phyloP scores from a whole-genome alignment of 345 rosid genomes.

The Sonneratia alba region DNA sequence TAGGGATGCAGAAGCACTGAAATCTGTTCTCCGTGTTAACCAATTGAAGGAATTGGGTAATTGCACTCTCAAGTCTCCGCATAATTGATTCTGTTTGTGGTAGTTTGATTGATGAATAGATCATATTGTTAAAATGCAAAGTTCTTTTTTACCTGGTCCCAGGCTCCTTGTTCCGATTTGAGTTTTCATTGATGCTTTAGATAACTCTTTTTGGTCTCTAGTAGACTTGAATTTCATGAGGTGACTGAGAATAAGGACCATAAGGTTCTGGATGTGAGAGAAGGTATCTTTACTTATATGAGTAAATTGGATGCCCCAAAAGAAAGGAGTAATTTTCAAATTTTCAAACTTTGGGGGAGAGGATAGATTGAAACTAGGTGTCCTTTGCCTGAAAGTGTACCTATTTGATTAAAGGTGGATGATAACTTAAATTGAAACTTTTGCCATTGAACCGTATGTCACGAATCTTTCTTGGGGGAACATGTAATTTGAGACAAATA shows the following conservation, averaged over 20 bases:
- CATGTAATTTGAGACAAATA: not conserved
- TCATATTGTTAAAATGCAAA: not conserved
- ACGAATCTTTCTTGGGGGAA: not conserved
- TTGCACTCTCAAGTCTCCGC: not conserved
- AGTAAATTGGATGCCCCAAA: not conserved
- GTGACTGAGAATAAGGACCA: not conserved
- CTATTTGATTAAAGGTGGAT: not conserved
- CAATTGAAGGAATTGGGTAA: constrained; percentile 86
- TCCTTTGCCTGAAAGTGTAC: not conserved
- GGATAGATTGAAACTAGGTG: not conserved
- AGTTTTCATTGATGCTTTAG: not conserved
- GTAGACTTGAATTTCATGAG: not conserved
- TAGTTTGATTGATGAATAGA: not conserved
- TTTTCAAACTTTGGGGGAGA: not conserved
- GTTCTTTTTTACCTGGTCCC: not conserved
- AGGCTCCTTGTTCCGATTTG: not conserved
- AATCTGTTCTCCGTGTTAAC: constrained; percentile 59
- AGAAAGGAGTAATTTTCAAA: not conserved
- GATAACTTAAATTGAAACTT: not conserved
- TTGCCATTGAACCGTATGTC: not conserved
- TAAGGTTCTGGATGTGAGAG: not conserved
- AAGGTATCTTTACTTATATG: not conserved
- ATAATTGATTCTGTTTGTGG: not conserved
- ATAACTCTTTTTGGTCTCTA: not conserved
- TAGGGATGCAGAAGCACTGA: constrained; percentile 82